Percentiles rank a stretch among this genome's conserved stretches.
Evolutionary conservation across 148 eudicot species (phyloP).

Genomic region (Fagopyrum homotropicum): DNA sequence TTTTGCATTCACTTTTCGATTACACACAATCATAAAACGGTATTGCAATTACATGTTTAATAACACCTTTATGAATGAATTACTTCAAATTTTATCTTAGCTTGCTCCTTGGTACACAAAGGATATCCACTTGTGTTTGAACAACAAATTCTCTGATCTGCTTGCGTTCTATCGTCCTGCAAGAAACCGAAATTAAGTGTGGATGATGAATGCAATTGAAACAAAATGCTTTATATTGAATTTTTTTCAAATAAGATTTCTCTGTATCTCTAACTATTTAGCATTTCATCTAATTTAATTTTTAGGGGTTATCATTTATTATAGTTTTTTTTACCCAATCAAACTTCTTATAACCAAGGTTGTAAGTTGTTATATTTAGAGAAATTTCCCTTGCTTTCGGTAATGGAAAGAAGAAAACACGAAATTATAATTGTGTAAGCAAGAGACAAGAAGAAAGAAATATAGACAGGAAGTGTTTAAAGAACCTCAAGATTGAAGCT

Average conservation of each 20-base stretch:
- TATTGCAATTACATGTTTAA: too few relatives aligned
- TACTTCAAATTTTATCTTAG: not conserved
- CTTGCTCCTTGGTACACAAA: not conserved
- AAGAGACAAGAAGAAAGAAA: not conserved
- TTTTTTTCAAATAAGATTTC: too few relatives aligned
- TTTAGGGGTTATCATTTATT: too few relatives aligned
- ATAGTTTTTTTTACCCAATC: too few relatives aligned
- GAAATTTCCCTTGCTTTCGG: not conserved
- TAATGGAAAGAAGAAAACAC: not conserved
- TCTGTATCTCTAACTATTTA: too few relatives aligned
- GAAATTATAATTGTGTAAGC: not conserved
- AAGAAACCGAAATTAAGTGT: too few relatives aligned
- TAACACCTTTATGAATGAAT: not conserved
- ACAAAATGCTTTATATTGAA: too few relatives aligned
- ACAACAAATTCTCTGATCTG: not conserved
- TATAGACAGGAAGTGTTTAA: not conserved
- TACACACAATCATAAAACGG: too few relatives aligned
- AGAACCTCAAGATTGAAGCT: conserved; percentile 13
- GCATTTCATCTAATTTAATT: too few relatives aligned
- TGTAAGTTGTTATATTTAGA: not conserved
- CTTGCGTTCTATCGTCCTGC: too few relatives aligned
- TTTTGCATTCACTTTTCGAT: too few relatives aligned
- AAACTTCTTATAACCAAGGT: not conserved
- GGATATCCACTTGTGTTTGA: not conserved
- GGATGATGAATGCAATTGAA: too few relatives aligned